phyloP scores from a whole-genome alignment of 257 asterid genomes.

The Marsdenia floribunda region DNA sequence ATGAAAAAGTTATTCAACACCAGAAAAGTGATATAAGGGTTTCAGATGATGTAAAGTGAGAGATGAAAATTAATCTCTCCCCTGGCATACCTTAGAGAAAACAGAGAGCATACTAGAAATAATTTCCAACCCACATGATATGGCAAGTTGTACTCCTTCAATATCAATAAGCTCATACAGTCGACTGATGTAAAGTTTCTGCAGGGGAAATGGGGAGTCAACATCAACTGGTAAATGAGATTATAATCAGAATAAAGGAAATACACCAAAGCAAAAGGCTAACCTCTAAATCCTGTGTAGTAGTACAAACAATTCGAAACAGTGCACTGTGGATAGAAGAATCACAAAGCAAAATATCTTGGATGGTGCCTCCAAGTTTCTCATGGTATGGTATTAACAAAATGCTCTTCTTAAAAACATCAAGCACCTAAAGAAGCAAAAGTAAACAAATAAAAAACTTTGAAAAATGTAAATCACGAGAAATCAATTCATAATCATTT shows the following conservation, averaged over 20 bases:
- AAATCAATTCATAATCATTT: background rate
- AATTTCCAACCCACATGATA: constrained; percentile 70
- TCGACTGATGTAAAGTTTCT: constrained; percentile 77
- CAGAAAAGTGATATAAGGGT: background rate
- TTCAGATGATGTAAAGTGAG: background rate
- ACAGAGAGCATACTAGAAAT: constrained; percentile 51
- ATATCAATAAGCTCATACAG: constrained; percentile 64
- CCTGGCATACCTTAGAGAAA: constrained; percentile 56
- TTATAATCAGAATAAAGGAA: background rate
- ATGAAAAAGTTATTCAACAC: background rate
- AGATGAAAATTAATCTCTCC: background rate
- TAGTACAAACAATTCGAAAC: constrained; percentile 76
- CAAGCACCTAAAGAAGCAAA: constrained; percentile 55
- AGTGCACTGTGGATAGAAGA: constrained; percentile 77
- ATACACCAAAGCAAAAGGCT: constrained; percentile 19
- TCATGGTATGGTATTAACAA: constrained; percentile 37
- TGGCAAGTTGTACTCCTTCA: constrained; percentile 75
- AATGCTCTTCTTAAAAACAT: constrained; percentile 70
- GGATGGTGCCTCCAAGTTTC: constrained; percentile 54
- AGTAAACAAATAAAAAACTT: background rate
- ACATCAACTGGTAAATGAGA: constrained; percentile 12
- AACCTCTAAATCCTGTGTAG: constrained; percentile 78
- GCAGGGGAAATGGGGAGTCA: constrained; percentile 16
- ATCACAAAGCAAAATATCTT: constrained; percentile 62
- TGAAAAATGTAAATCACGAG: no score